Conservation (phyloP, 1,284 basidiomycete species). For the Pisolithus thermaeus region DNA sequence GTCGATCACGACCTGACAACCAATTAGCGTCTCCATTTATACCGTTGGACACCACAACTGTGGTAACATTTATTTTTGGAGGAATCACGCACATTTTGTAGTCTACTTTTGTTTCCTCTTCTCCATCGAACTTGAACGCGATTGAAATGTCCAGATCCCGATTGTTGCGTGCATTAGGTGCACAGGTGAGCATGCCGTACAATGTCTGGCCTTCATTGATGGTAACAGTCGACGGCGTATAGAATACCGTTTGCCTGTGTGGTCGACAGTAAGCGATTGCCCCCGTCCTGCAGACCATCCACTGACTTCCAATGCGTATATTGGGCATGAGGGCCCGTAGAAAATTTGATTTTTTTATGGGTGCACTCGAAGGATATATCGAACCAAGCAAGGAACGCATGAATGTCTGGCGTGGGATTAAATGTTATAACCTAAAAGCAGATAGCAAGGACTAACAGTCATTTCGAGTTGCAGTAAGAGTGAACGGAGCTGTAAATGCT, state of each 20-base stretch:
- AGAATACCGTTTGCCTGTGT: constrained; percentile 89
- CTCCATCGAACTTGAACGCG: constrained; percentile 51
- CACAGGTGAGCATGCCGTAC: constrained; percentile 66
- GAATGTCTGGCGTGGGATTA: constrained; percentile 60
- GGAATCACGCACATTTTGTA: constrained; percentile 74
- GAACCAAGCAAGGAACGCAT: constrained; percentile 99
- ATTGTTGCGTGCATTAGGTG: constrained; percentile 87
- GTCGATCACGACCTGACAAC: constrained; percentile 62
- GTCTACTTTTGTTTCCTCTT: constrained; percentile 38
- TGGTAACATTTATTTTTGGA: constrained; percentile 11
- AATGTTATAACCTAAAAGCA: constrained; percentile 5
- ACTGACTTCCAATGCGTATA: constrained; percentile 96
- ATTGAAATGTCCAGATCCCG: constrained; percentile 90
- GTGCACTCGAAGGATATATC: constrained; percentile 95
- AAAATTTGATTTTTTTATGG: constrained; percentile 94
- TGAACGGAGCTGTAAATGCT: constrained; percentile 79
- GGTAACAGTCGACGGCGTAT: constrained; percentile 76
- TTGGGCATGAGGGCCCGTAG: constrained; percentile 92
- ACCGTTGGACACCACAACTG: constrained; percentile 4
- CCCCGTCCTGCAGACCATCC: background rate
- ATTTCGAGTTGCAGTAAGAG: constrained; percentile 79
- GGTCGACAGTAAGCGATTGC: background rate
- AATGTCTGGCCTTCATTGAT: constrained; percentile 68
- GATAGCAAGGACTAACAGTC: constrained; percentile 64
- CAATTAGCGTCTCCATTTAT: constrained; percentile 49